Percentiles rank a stretch among this genome's conserved stretches.
Evolutionary conservation across 1,284 basidiomycete species (phyloP).

Genomic region (Apiotrichum akiyoshidainum): DNA sequence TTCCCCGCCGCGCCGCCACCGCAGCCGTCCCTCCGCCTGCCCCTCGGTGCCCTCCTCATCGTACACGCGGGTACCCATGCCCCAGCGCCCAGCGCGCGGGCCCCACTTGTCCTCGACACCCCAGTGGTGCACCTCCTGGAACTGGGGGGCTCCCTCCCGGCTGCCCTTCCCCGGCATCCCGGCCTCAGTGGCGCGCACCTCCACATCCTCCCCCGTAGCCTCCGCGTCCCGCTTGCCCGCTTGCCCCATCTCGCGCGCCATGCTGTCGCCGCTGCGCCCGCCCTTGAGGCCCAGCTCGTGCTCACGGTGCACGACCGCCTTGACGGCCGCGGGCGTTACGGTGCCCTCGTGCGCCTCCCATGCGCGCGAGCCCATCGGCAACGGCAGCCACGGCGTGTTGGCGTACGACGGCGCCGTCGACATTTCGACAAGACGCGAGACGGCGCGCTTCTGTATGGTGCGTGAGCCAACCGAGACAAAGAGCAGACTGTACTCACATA

Average conservation of each 20-base stretch:
- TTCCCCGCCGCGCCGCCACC: constrained; percentile 6
- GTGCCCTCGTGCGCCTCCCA: constrained; percentile 48
- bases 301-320: neutral
- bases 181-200: neutral
- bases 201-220: neutral
- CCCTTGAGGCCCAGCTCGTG: neutral
- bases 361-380: constrained; percentile 31
- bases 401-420: constrained; percentile 56
- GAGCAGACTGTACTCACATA: constrained; percentile 53
- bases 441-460: constrained; percentile 55
- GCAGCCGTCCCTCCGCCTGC: constrained; percentile 1
- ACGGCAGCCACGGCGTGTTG: constrained; percentile 47
- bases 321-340: constrained; percentile 1
- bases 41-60: constrained; percentile 6
- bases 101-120: constrained; percentile 53
- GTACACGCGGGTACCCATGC: constrained; percentile 44
- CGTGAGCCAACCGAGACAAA: neutral
- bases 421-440: constrained; percentile 67
- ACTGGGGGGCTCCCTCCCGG: constrained; percentile 29
- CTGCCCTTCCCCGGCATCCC: constrained; percentile 9
- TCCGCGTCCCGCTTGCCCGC: neutral
- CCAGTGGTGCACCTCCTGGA: constrained; percentile 47
- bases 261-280: neutral
- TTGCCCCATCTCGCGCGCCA: constrained; percentile 7
- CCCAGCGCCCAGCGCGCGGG: constrained; percentile 53